Evolutionary conservation across 495 filamentous ascomycete genomes (phyloP), one percentile per base, ranked within the genome.

Genomic region (Neurospora sp.): DNA sequence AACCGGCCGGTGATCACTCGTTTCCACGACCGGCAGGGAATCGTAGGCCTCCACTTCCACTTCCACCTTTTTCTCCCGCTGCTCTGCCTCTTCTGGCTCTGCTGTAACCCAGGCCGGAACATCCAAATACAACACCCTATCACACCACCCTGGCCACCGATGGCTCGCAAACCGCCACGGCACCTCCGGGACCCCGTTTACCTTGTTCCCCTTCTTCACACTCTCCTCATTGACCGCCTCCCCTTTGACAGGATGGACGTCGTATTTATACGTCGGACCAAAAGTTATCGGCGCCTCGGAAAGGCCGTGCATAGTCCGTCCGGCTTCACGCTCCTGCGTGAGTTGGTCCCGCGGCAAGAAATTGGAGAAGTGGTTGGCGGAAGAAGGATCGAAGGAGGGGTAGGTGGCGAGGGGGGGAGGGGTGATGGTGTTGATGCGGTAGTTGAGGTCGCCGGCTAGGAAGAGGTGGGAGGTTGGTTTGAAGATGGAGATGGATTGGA

Each of bases 71-170:
- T 80, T 74, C 9, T 74, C 69, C 3, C 41, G 16, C 31, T 35
- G 31, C 71, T 1, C 69, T 44, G 10, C 69, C 41, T 42, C 16
- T 42, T 42, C 16, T 42, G 3, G 40, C 71, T 27, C 9, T 18
- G 79, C 74, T 38, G 75, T 75, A 44, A 85, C 73, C 84, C 87
- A 89, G 14, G 79, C 72, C 7, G 90, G 88, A 14, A 88, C 74
- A n/a, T 90, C 87, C 16, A 93, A 85, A 77, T 89, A 98, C 20
- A 99, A 82, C 53, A 99, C 90, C 14, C 96, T 89, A 80, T 99
- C 96, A 74, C 93, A 96, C 95, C 96, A 99, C 77, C 91, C 91
- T 1, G 96, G 96, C 89, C 91, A 97, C 45, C 96, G 90, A 77
- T 93, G 90, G 61, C 81, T 83, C 35, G 93, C 90, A 88, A 93